Evolutionary conservation across 805 yeast genomes (phyloP).

Genomic region (Yarrowia osloensis): DNA sequence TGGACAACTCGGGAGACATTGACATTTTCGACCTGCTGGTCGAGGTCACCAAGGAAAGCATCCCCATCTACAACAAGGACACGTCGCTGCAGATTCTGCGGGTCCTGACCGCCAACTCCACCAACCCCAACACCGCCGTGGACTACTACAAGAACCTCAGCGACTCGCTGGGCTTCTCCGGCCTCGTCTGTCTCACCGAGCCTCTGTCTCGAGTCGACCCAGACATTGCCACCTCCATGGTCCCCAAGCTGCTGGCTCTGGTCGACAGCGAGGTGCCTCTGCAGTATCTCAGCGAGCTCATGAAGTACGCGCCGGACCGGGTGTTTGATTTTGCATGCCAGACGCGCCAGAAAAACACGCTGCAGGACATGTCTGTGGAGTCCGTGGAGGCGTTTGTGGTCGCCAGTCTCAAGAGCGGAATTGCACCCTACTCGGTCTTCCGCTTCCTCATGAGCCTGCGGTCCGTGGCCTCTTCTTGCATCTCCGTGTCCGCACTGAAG

Average conservation of each 20-base stretch:
- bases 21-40: conserved; percentile 17
- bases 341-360: not conserved
- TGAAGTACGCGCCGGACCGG: not conserved
- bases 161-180: not conserved
- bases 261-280: not conserved
- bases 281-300: not conserved
- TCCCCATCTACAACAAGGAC: conserved; percentile 18
- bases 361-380: not conserved
- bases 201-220: not conserved
- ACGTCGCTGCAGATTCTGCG: not conserved
- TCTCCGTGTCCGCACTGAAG: conserved; percentile 1
- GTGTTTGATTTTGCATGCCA: conserved; percentile 3
- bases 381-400: conserved; percentile 2
- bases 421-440: not conserved
- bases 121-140: not conserved
- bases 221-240: not conserved
- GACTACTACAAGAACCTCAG: conserved; percentile 3
- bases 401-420: not conserved
- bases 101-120: not conserved
- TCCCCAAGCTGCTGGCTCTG: conserved; percentile 7
- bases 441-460: not conserved
- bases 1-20: not conserved
- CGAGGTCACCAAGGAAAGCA: not conserved
- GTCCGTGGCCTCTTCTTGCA: not conserved
- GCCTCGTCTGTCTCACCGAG: not conserved